Base-by-base conservation (phyloP, 2,329 filamentous ascomycete species). In the Pseudodiploospora longispora region DNA sequence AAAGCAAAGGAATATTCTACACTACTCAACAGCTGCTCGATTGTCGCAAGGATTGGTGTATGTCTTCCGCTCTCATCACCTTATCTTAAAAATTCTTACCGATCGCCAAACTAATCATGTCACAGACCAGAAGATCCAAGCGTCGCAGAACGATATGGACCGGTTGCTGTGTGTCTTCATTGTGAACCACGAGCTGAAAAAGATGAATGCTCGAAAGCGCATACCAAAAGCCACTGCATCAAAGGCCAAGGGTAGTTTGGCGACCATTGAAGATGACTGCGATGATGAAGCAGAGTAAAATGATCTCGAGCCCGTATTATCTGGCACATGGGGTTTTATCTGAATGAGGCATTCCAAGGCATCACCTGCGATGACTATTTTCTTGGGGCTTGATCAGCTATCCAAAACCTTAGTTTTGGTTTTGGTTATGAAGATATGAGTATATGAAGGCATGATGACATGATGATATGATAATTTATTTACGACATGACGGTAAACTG, bases 111-210 rank as follows among this genome's bases (percentile, higher is more conserved):
- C 58, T 62, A 44, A 60, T 43, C 36, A 19, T 10, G 33, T 31
- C 4, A 29, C 38, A 66, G 63, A 64, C 39, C 56, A 59, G 41
- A 51, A 48, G 30, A 42, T 67, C 28, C 58, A 65, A 46, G 47
- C 53, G 27, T 64, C 63, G 5, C 48, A 55, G 29, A 46, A 55
- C 37, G 59, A 61, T 29, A 55, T 59, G 40, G 63, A 66, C 43
- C 50, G 55, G 39, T 56, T 65, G 42, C 51, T 67, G 10, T 57
- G 56, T 43, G 52, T 53, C 30, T 54, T 67, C 36, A 63, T 67
- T 30, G 57, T 67, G 19, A 59, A 63, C 41, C 64, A 67, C 43
- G 64, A 67, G 51, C 41, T 66, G 27, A 66, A 66, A 55, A 67
- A 66, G 52, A 57, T 67, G 46, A 63, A 60, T 38, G 59, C 64